Evolutionary conservation across 2,329 filamentous ascomycete species (phyloP), one percentile per base, ranked within the genome.

Genomic region (Penicillium griseofulvum): DNA sequence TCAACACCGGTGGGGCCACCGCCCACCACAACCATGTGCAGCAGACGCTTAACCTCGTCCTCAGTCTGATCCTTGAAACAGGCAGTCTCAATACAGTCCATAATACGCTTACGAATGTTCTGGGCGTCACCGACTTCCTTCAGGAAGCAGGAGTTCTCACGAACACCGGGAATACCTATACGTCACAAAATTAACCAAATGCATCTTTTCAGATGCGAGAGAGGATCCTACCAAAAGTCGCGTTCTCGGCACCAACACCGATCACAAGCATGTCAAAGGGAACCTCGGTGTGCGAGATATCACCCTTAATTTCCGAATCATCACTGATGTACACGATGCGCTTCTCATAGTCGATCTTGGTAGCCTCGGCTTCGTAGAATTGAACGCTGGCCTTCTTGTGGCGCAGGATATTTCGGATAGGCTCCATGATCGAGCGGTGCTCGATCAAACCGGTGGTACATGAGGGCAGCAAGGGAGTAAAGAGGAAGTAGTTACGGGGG

Each of bases 391-490:
- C 89, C 79, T 90, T 91, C 84, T 97, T 97, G 80, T 94, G 89
- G 71, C 92, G 90, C 66, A 96, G 84, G 75, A 99, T 96, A 74
- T 94, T 91, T 72, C 94, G 91, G 68, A 99, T 88, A 54, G 94
- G 94, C 81, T 99, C 94, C 94, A 99, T 99, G 78, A 99, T 99
- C 71, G 92, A 97, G 74, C 94, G 91, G 81, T 97, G 94, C 83
- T 99, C 94, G 76, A 99, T 94, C 67, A 91, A 89, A 69, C 94
- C 94, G 64, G 93, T 97, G 49, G 94, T 97, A 79, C 94, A 99
- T 72, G 93, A 97, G 63, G 94, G 94, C 59, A 99, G 85, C 56
- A 99, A 86, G 57, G 94, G 94, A 29, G 94, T 99, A 83, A 99
- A 99, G 66, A 99, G 88, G 87, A 99, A 99, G 85, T 96, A 99